These are phyloP conservation scores for Fusarium avenaceum DNA, from an alignment of 2,329 filamentous ascomycete genomes.

Conservation along the genomic window DNA sequence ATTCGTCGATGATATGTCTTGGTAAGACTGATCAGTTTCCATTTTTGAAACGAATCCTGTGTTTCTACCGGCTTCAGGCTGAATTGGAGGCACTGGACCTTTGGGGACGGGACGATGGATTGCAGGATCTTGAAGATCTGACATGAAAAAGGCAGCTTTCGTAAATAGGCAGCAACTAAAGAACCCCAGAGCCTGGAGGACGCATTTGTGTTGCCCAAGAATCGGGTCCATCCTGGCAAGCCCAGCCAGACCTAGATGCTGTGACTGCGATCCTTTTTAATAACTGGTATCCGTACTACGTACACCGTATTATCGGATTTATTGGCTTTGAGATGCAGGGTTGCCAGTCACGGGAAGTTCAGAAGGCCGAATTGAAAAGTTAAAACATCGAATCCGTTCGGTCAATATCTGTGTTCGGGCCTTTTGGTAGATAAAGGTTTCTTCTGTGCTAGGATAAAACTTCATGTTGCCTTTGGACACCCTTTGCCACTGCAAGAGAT, in stretches of 20 bases:
- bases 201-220: conserved; percentile 15
- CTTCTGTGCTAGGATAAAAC: neutral
- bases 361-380: neutral
- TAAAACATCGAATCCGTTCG: neutral
- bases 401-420: neutral
- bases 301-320: neutral
- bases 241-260: conserved; percentile 13
- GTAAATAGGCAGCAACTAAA: conserved; percentile 16
- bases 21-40: conserved; percentile 21
- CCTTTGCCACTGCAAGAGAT: conserved; percentile 2
- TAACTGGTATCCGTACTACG: neutral
- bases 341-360: conserved; percentile 5
- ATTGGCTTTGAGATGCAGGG: conserved; percentile 3
- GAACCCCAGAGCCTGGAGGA: conserved; percentile 1
- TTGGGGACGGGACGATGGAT: conserved; percentile 7
- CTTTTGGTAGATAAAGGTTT: neutral
- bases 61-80: conserved; percentile 32
- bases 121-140: conserved; percentile 19
- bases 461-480: neutral
- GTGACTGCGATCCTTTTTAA: conserved; percentile 17
- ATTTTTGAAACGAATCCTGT: conserved; percentile 24
- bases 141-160: conserved; percentile 15
- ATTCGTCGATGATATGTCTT: conserved; percentile 11
- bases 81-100: conserved; percentile 7
- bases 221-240: conserved; percentile 10